Conservation (phyloP, 495 filamentous ascomycete species). For the Penicillium diatomitis region DNA sequence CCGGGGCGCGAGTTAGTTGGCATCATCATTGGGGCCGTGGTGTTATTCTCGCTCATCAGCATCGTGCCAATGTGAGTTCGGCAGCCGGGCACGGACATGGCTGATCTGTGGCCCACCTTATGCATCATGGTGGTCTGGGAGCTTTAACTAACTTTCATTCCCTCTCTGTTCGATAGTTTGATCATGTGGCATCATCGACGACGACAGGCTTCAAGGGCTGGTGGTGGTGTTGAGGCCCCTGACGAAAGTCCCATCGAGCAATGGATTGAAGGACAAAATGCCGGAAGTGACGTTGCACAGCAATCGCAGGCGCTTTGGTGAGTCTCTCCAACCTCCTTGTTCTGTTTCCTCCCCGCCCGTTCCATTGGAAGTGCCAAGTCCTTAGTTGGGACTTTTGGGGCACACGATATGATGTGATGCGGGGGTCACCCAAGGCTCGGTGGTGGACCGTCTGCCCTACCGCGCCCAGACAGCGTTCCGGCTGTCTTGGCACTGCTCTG, state of each 20-base stretch:
- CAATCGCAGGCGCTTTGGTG: conserved; percentile 27
- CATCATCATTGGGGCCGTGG: conserved; percentile 27
- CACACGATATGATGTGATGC: conserved; percentile 16
- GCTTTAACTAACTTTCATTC: not conserved
- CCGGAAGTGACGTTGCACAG: conserved; percentile 8
- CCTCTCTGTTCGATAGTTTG: conserved; percentile 3
- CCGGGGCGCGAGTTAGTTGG: conserved; percentile 23
- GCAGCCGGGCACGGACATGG: conserved; percentile 2
- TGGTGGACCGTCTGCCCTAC: conserved; percentile 9
- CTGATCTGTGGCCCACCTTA: conserved; percentile 12
- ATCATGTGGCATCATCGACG: conserved; percentile 14
- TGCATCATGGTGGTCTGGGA: conserved; percentile 12
- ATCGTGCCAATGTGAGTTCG: conserved; percentile 26
- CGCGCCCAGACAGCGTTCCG: conserved; percentile 1
- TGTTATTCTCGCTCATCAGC: conserved; percentile 24
- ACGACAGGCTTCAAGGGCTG: conserved; percentile 2
- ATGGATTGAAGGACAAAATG: conserved; percentile 23
- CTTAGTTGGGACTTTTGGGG: not conserved
- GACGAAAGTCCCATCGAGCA: conserved; percentile 16
- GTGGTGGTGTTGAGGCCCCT: conserved; percentile 7
- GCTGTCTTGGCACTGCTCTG: not conserved
- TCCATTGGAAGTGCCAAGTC: not conserved
- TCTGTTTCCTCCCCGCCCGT: not conserved
- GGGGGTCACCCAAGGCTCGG: conserved; percentile 23
- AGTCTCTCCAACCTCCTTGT: conserved; percentile 2